Evolutionary conservation across 1,139 yeast genomes (phyloP).

Genomic region (Tardiomyces digboiensis): DNA sequence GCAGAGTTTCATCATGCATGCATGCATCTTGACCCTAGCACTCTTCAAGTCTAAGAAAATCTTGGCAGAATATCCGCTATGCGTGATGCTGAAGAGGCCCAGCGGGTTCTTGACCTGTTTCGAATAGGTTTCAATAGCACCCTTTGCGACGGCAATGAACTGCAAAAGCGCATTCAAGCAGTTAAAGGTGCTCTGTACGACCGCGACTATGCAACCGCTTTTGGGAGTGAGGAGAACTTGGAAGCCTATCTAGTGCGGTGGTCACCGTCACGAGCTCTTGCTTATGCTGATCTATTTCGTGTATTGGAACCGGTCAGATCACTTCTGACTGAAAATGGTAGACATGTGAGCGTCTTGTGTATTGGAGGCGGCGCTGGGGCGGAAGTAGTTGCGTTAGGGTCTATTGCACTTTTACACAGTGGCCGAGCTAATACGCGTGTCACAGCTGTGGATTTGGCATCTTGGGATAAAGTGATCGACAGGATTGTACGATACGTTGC

Average conservation of each 20-base stretch:
- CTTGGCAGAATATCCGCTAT: neutral
- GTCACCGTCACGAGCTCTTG: conserved; percentile 76
- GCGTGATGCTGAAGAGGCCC: neutral
- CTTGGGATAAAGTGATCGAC: conserved; percentile 53
- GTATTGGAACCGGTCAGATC: conserved; percentile 8
- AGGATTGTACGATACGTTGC: conserved; percentile 34
- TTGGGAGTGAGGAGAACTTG: conserved; percentile 51
- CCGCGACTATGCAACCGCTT: conserved; percentile 62
- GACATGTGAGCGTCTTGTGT: conserved; percentile 35
- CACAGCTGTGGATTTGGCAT: conserved; percentile 63
- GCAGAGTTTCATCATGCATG: too few relatives aligned
- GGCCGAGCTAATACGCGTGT: conserved; percentile 25
- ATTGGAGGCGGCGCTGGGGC: conserved; percentile 92
- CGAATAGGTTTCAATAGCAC: conserved; percentile 15
- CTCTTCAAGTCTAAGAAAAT: too few relatives aligned
- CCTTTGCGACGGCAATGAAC: conserved; percentile 9
- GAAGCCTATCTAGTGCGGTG: conserved; percentile 76
- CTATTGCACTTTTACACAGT: conserved; percentile 33
- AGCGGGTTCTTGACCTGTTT: conserved; percentile 19
- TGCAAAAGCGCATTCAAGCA: conserved; percentile 37
- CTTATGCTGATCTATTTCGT: conserved; percentile 59
- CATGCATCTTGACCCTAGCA: too few relatives aligned
- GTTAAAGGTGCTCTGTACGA: conserved; percentile 65
- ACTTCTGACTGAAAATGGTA: conserved; percentile 5
- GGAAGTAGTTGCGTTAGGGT: conserved; percentile 61